Evolutionary conservation across 2,329 filamentous ascomycete species (phyloP).

Genomic region (Penicillium griseofulvum): DNA sequence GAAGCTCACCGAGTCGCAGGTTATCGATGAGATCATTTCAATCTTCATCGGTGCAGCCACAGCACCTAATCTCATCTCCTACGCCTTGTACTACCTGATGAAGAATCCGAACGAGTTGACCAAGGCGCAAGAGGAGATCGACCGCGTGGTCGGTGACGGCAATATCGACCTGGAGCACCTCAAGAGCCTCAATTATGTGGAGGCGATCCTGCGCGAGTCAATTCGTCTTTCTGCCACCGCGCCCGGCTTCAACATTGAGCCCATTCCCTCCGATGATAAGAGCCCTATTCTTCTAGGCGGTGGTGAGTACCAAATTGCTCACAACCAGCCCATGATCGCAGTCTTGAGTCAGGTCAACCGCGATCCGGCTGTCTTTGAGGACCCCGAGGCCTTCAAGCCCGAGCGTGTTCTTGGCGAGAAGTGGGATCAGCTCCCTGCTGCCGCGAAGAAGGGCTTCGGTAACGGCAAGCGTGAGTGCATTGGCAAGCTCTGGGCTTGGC

Average conservation of each 20-base stretch:
- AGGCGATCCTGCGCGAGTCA: constrained; percentile 65
- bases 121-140: constrained; percentile 65
- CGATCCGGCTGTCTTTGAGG: constrained; percentile 62
- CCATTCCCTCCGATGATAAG: constrained; percentile 48
- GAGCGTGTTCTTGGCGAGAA: constrained; percentile 70
- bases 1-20: constrained; percentile 55
- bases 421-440: constrained; percentile 62
- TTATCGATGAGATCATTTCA: constrained; percentile 64
- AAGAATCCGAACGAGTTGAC: constrained; percentile 59
- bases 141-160: constrained; percentile 35
- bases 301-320: constrained; percentile 60
- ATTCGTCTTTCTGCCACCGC: constrained; percentile 63
- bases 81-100: constrained; percentile 61
- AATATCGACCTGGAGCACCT: constrained; percentile 54
- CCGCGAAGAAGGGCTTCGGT: constrained; percentile 68
- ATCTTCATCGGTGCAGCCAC: constrained; percentile 67
- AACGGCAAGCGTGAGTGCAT: constrained; percentile 69
- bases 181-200: constrained; percentile 63
- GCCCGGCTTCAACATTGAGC: constrained; percentile 54
- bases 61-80: constrained; percentile 65
- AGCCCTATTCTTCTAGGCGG: constrained; percentile 49
- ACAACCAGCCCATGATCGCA: constrained; percentile 50
- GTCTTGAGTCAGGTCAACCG: constrained; percentile 56
- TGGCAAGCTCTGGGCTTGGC: constrained; percentile 68
- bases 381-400: constrained; percentile 64